Evolutionary conservation across 164 flowering plant genomes (phyloP), one percentile per base, ranked within the genome.

Genomic region (Sextonia rubra): DNA sequence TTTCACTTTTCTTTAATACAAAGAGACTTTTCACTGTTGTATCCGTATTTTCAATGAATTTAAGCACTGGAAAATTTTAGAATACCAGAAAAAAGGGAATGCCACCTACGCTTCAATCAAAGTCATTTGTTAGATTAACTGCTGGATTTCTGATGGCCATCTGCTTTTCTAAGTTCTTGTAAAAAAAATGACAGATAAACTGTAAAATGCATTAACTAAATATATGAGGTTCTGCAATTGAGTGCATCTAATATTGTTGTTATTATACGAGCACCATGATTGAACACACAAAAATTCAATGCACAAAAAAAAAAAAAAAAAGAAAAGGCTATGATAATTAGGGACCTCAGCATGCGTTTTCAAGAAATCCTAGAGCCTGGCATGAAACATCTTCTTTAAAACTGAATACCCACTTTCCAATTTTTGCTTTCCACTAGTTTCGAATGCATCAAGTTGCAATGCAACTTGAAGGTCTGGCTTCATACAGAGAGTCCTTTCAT

Each of bases 261-360:
- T 37, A 37, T 37, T 37, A 37, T 37, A 37, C 44, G 8, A 15
- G 58, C 17, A 52, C 58, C 58, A 52, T 52, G 58, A 52, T 4
- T 18, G n/a, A 52, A 15, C 58, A 17, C n/a, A 52, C 4, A 15
- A 52, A 52, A 37, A 15, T 15, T 18, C n/a, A 52, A 52, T 52
- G n/a, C 17, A 52, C 58, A 15, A 2, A 48, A 69, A 5, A 12
- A 11, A 23, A 7, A 15, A 2, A 48, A 69, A 15, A 2, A 48
- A 69, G 6, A 12, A 11, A 23, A 7, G 25, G 12, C 18, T 26
- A 25, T 12, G 29, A 44, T 29, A 24, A 29, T 12, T 23, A 25
- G 12, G 66, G 84, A 91, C 99, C 98, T 88, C 86, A n/a, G 90
- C 92, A 77, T 90, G 92, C 24, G 85, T 73, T 77, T 84, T 82